phyloP scores from a whole-genome alignment of 805 yeast genomes.

The Candida sanyiensis region DNA sequence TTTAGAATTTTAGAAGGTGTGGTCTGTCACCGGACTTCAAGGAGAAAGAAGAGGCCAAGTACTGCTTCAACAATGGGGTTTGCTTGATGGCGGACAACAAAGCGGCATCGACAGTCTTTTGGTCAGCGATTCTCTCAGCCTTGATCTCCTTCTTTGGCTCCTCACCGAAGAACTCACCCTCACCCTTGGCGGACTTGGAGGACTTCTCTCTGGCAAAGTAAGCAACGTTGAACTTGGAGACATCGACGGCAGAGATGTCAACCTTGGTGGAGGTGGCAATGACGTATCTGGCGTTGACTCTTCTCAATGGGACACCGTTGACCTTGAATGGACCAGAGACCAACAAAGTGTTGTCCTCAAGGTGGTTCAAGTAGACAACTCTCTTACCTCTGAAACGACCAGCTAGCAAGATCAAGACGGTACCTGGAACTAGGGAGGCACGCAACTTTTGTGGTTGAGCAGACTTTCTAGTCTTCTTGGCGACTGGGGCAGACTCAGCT shows the following conservation, averaged over 20 bases:
- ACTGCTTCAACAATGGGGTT: conserved; percentile 95
- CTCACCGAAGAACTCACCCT: conserved; percentile 85
- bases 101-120: conserved; percentile 91
- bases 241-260: conserved; percentile 70
- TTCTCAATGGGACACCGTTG: conserved; percentile 99
- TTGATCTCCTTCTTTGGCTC: conserved; percentile 80
- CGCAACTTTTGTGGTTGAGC: conserved; percentile 92
- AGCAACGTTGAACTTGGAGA: conserved; percentile 86
- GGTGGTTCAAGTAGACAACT: conserved; percentile 94
- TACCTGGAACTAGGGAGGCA: conserved; percentile 94
- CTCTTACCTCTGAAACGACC: conserved; percentile 99
- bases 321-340: conserved; percentile 99
- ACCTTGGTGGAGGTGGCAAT: conserved; percentile 97
- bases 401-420: conserved; percentile 94
- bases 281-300: conserved; percentile 98
- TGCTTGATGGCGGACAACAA: conserved; percentile 90
- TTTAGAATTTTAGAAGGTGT: conserved; percentile 94
- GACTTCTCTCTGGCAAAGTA: conserved; percentile 96
- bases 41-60: conserved; percentile 92
- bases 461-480: conserved; percentile 87
- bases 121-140: conserved; percentile 95
- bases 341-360: conserved; percentile 96
- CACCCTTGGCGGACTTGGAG: conserved; percentile 78
- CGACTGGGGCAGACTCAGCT: conserved; percentile 83
- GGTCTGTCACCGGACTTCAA: conserved; percentile 98